Evolutionary conservation across 73 alveolate genomes (phyloP), one percentile per base, ranked within the genome.

Genomic region (Paramecium primaurelia): DNA sequence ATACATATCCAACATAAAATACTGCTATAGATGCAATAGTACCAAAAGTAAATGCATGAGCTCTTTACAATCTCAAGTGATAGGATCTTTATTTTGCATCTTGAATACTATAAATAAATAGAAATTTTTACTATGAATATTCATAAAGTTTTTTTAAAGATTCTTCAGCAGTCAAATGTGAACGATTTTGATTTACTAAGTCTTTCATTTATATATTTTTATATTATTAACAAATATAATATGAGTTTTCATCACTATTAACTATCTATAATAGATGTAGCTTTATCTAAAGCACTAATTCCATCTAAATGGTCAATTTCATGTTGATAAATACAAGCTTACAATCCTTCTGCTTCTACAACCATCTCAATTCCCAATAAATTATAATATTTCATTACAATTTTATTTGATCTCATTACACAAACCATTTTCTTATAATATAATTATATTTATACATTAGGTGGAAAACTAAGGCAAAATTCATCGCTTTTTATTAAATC

Each of bases 231-330:
- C 69, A 54, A 54, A 54, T 4, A 54, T 54, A 18, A n/a, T 54
- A 3, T 49, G 59, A 49, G 22, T 54, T 54, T 20, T n/a, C 69
- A 64, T 2, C 20, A 7, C 30, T 34, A 64, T 64, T 64, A 16
- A 8, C 12, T 22, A 20, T 73, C 87, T 12, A 8, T 10, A 73
- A 73, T 32, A 14, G 86, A 30, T 6, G 26, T 11, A 40, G 93
- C 94, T 32, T 14, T 77, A 4, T 73, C 59, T 30, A 40, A 8
- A 6, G 34, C 34, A 34, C 44, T 34, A 2, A 45, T 40, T 44
- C 93, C 94, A 11, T 88, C 28, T 36, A 88, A 40, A 71, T 88
- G 94, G 38, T 88, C 94, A 12, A 88, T n/a, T 9, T 88, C 94
- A 88, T 88, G 94, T 22, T 88, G 59, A 71, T 71, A 71, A 9